Evolutionary conservation across 352 stramenopile species (phyloP).

Genomic region (Phytophthora boehmeriae): DNA sequence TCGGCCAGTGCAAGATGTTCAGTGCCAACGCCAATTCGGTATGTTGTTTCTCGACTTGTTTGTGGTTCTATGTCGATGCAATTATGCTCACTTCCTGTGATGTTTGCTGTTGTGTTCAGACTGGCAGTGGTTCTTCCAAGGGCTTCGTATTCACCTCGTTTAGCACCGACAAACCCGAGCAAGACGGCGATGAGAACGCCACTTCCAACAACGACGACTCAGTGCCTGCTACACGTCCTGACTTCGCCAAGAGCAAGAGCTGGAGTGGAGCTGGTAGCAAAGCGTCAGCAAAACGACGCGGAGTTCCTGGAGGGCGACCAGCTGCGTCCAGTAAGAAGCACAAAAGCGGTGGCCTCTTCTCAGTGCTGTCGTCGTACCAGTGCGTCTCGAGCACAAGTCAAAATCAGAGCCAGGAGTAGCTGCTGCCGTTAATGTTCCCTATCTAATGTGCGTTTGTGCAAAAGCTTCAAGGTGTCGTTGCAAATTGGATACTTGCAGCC

Average conservation of each 20-base stretch:
- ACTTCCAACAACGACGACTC: slow-evolving; percentile 32
- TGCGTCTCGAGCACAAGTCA: slow-evolving; percentile 55
- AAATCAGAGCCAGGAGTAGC: slow-evolving; percentile 21
- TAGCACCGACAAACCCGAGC: slow-evolving; percentile 46
- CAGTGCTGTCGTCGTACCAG: slow-evolving; percentile 73
- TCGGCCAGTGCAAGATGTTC: slow-evolving; percentile 78
- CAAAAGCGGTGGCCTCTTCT: slow-evolving; percentile 65
- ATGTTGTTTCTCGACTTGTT: slow-evolving; percentile 14
- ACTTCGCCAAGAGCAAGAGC: slow-evolving; percentile 62
- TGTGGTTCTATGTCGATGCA: not conserved
- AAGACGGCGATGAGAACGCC: slow-evolving; percentile 42
- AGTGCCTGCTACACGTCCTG: slow-evolving; percentile 14
- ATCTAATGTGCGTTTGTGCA: slow-evolving; percentile 2
- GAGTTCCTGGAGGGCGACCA: not conserved
- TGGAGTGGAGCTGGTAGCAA: slow-evolving; percentile 30
- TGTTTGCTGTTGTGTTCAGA: slow-evolving; percentile 13
- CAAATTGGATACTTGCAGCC: too few relatives aligned
- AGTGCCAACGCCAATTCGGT: slow-evolving; percentile 63
- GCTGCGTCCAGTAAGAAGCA: slow-evolving; percentile 35
- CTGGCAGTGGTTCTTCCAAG: slow-evolving; percentile 43
- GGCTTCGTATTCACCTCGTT: slow-evolving; percentile 85
- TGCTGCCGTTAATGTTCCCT: slow-evolving; percentile 16
- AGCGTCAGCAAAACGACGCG: slow-evolving; percentile 27
- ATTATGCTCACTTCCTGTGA: slow-evolving; percentile 5
- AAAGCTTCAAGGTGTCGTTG: too few relatives aligned